Evolutionary conservation across 2,329 filamentous ascomycete species (phyloP), one percentile per base, ranked within the genome.

Genomic region (Cordyceps pruinosa): DNA sequence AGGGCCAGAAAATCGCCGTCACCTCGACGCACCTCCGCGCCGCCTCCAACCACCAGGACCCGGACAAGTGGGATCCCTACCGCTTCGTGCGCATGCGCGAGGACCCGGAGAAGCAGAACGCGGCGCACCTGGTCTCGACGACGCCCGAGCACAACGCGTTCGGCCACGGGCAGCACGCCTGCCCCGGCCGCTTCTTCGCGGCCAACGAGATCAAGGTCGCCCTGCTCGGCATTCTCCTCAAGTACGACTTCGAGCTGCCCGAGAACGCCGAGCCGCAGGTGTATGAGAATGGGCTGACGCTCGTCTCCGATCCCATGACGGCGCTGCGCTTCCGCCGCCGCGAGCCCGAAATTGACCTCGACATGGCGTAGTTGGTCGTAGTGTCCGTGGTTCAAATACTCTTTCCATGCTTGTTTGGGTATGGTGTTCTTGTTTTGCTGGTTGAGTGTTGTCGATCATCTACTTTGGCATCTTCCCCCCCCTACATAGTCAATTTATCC

Each of bases 121-220:
- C 50, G 1, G 53, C 58, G 3, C 76, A 74, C 60, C 72, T 83
- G 65, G 76, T 81, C 4, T 77, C 76, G 12, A 81, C 80, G 1
- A 74, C 73, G 19, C 68, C 75, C 10, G 66, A 71, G 7, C 75
- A 79, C 61, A 64, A 82, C 19, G 70, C 74, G 0, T 84, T 84
- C 62, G 80, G 81, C 0, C 77, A 81, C 58, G 81, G 82, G 0
- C 69, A 75, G 42, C 79, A 83, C 65, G 77, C 75, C 1, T 78
- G 79, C 51, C 75, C 77, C 0, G 80, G 80, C 0, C 72, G 79
- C 0, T 82, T 82, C 66, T 81, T 82, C 60, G 78, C 79, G 0
- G 72, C 75, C 0, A 75, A 77, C 46, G 77, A 80, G 65, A 68
- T 80, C 37, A 82, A 83, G 66, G 75, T 82, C 63, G 66, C 78